These are phyloP conservation scores for Starmerella floris DNA, from an alignment of 805 yeast species.

Conservation along the genomic window DNA sequence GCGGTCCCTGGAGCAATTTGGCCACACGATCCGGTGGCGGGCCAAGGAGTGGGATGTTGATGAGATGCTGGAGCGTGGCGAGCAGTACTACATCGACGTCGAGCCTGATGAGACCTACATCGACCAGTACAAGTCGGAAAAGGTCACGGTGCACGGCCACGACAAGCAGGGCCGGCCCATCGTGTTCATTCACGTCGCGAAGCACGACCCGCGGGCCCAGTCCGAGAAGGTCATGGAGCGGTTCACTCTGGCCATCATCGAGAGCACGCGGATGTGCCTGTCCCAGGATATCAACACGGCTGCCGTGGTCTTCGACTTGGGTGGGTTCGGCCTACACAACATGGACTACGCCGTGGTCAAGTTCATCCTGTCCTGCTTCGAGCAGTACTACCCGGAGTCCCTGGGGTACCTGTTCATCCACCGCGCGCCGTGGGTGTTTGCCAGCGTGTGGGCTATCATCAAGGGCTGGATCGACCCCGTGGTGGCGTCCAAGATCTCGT, in stretches of 20 bases:
- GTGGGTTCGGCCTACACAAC: slow-evolving; percentile 75
- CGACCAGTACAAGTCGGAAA: slow-evolving; percentile 47
- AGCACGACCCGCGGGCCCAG: slow-evolving; percentile 59
- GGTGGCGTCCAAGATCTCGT: slow-evolving; percentile 79
- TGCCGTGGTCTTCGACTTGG: slow-evolving; percentile 71
- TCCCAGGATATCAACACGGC: slow-evolving; percentile 68
- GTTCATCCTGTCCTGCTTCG: slow-evolving; percentile 76
- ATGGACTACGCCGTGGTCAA: slow-evolving; percentile 90
- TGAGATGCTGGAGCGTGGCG: slow-evolving; percentile 55
- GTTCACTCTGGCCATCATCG: slow-evolving; percentile 65
- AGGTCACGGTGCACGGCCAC: slow-evolving; percentile 60
- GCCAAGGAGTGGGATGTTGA: slow-evolving; percentile 46
- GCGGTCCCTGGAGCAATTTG: slow-evolving; percentile 54
- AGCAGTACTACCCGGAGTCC: slow-evolving; percentile 93
- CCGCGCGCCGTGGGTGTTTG: slow-evolving; percentile 94
- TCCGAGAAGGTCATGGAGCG: slow-evolving; percentile 57
- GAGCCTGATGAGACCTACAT: slow-evolving; percentile 34
- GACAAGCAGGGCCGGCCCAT: slow-evolving; percentile 69
- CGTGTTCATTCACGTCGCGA: slow-evolving; percentile 64
- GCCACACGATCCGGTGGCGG: slow-evolving; percentile 70
- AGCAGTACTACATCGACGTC: slow-evolving; percentile 40
- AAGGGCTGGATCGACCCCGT: slow-evolving; percentile 95
- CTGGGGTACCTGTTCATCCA: slow-evolving; percentile 74
- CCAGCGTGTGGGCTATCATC: slow-evolving; percentile 85
- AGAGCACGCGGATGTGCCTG: slow-evolving; percentile 62